Conservation (phyloP, 306 rosid species). For the Begonia peltatifolia region DNA sequence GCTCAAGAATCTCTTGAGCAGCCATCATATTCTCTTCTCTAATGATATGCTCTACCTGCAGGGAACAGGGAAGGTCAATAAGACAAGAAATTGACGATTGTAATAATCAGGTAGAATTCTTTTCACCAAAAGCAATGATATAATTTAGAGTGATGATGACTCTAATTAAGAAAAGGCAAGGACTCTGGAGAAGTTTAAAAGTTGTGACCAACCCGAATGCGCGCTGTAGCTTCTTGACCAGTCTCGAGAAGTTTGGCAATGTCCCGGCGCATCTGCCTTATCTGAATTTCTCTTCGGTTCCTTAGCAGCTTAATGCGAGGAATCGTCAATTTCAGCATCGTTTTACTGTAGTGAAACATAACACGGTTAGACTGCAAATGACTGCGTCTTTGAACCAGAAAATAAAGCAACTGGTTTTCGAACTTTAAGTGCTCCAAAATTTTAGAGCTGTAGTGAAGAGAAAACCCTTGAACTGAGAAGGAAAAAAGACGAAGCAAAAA, state of each 20-base stretch:
- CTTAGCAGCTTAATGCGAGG: constrained; percentile 88
- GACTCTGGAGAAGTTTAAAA: too few relatives aligned
- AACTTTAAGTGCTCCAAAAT: too few relatives aligned
- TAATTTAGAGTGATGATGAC: too few relatives aligned
- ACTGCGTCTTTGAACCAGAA: too few relatives aligned
- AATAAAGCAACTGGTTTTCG: too few relatives aligned
- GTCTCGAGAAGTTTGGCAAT: constrained; percentile 97
- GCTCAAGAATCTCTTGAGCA: constrained; percentile 87
- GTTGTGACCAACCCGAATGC: constrained; percentile 36
- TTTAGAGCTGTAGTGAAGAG: too few relatives aligned
- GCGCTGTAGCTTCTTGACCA: constrained; percentile 98
- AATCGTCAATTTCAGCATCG: constrained; percentile 71
- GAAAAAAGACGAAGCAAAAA: too few relatives aligned
- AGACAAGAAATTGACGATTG: neutral
- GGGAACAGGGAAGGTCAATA: neutral
- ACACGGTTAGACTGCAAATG: too few relatives aligned
- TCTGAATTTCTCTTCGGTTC: constrained; percentile 78
- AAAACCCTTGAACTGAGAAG: too few relatives aligned
- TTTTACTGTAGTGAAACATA: constrained; percentile 40
- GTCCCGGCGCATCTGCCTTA: constrained; percentile 88
- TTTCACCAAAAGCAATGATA: too few relatives aligned
- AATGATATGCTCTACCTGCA: constrained; percentile 88
- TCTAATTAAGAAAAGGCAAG: too few relatives aligned
- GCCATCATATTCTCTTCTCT: constrained; percentile 99
- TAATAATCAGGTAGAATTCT: too few relatives aligned